These are phyloP conservation scores for Maudiozyma bulderi DNA, from an alignment of 805 yeast species.

Conservation along the genomic window DNA sequence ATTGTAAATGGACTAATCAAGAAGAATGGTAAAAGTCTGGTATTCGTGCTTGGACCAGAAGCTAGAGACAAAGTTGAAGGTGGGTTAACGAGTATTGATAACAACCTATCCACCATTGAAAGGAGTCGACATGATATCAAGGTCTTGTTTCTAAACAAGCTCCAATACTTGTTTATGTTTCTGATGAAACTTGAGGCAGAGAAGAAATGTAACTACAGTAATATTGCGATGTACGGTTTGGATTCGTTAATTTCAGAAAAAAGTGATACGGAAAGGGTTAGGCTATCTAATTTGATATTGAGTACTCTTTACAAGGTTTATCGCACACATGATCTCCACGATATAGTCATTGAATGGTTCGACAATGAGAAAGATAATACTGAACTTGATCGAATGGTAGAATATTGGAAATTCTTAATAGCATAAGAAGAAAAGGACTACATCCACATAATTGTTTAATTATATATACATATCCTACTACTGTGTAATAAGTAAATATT, in stretches of 20 bases:
- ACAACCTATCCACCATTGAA: conserved; percentile 10
- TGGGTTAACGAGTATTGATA: conserved; percentile 7
- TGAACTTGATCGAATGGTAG: conserved; percentile 10
- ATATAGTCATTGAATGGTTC: conserved; percentile 7
- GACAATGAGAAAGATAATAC: conserved; percentile 2
- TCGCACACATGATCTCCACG: conserved; percentile 12
- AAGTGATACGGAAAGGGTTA: conserved; percentile 3
- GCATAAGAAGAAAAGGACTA: neutral
- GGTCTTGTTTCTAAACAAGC: conserved; percentile 22
- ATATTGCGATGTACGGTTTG: conserved; percentile 22
- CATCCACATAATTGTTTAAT: neutral
- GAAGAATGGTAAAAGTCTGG: conserved; percentile 9
- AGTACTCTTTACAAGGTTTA: conserved; percentile 17
- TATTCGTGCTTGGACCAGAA: conserved; percentile 21
- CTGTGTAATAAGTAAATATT: no score
- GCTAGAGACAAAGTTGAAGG: conserved; percentile 20
- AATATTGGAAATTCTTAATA: conserved; percentile 21
- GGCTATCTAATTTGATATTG: conserved; percentile 17
- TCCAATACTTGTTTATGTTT: conserved; percentile 28
- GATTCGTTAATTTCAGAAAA: conserved; percentile 11
- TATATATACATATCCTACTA: neutral
- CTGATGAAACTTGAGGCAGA: conserved; percentile 25
- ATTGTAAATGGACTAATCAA: conserved; percentile 5
- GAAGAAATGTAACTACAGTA: conserved; percentile 12
- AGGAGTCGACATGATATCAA: conserved; percentile 12